Base-by-base conservation (phyloP, 1,139 yeast genomes). In the Scheffersomyces titani region DNA sequence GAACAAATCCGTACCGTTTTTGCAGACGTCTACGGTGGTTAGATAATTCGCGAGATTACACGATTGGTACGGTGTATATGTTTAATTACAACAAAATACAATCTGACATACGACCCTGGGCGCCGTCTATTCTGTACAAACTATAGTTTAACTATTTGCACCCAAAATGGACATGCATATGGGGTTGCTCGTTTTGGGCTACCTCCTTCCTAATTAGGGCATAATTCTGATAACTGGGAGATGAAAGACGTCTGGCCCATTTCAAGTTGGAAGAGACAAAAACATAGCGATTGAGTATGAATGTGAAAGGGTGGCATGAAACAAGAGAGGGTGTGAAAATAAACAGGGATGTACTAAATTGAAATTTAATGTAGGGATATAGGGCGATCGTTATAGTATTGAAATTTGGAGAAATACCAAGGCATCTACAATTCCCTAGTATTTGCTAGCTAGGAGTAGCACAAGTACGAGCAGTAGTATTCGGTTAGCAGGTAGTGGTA, bases 71-170 rank as follows among this genome's bases (percentile, higher is more conserved):
- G 11, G 16, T 30, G 40, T 30, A 6, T 30, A 5, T 7, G 40
- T 30, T 6, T 13, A 30, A 9, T 30, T 5, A 16, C 30, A 30
- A 30, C 3, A 30, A 11, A 30, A 3, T n/a, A n/a, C 40, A 30
- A 9, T 11, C 13, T 30, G 16, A 30, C 40, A 30, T 13, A 30
- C 2, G 16, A 16, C 16, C 40, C 40, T n/a, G n/a, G n/a, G n/a
- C n/a, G 13, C 40, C 40, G 16, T 30, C 40, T 30, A 30, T 30
- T 30, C 86, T 30, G 16, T 30, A 30, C 11, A 11, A 22, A 22
- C 24, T 22, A 22, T 22, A 30, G 40, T 3, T 9, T 6, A 2
- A 6, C 2, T 30, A 30, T 30, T 30, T 30, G 40, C 40, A 30
- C 40, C 40, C 40, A 30, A 30, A 30, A 30, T 30, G 40, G 40